Evolutionary conservation across 2,329 filamentous ascomycete genomes (phyloP), one percentile per base, ranked within the genome.

Genomic region (Xylaria multiplex): DNA sequence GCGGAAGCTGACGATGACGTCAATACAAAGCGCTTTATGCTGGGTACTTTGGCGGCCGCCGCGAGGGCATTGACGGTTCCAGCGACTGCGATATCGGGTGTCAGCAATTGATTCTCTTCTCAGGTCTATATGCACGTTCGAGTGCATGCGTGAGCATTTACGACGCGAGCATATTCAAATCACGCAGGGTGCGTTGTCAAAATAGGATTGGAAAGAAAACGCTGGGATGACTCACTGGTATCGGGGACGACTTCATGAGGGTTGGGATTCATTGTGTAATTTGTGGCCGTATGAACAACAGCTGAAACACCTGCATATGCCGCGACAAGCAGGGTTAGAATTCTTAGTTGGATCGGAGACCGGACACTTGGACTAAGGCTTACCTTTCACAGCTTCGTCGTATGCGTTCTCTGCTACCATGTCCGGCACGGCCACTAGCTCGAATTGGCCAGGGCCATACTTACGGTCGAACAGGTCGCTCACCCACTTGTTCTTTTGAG

Each of bases 1-100:
- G 65, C 66, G 1, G 72, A 60, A 5, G 61, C 48, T 6, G 68
- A 73, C 0, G 72, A 73, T 0, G 72, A 73, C 0, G 69, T 71
- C 6, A 74, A 22, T 1, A 74, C 70, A 32, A 74, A 70, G n/a
- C 73, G 68, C 62, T 71, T 71, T 2, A 70, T 61, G 14, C 40
- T 56, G 2, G 72, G 67, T 40, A 69, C 67, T 19, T 63, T 65
- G 24, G 68, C 64, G 1, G 72, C 68, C 19, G 72, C 52, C 7
- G 62, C 52, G 1, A 74, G 62, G 16, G 46, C 55, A 3, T 68
- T 58, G 2, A 72, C 5, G 6, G 67, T 69, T 14, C 57, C 64
- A 13, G 37, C 11, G 37, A 40, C 37, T 40, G 37, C 37, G 37
- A 40, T 40, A 40, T 14, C 37, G 37, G 37, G 37, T 40, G 37